phyloP scores from a whole-genome alignment of 2,329 filamentous ascomycete genomes.

The Akanthomyces dipterigenus region DNA sequence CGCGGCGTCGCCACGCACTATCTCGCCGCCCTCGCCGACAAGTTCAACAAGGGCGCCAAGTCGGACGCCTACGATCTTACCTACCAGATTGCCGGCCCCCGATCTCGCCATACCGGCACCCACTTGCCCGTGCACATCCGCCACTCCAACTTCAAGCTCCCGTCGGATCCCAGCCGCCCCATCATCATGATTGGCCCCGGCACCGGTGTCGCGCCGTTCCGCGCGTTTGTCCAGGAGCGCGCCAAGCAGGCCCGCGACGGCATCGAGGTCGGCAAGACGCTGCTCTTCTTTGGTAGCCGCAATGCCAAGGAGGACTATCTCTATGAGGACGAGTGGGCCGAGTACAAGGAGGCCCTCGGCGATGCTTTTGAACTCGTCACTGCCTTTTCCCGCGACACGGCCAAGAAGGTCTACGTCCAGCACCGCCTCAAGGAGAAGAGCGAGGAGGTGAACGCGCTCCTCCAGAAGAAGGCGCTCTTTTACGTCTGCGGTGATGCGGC shows the following conservation, averaged over 20 bases:
- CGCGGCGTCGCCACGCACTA: constrained; percentile 98
- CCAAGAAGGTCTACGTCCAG: constrained; percentile 94
- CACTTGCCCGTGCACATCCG: constrained; percentile 93
- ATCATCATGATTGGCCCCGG: constrained; percentile 95
- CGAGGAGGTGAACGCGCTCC: constrained; percentile 77
- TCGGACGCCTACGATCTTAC: constrained; percentile 78
- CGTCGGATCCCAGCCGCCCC: constrained; percentile 88
- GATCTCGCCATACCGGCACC: constrained; percentile 95
- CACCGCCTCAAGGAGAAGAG: constrained; percentile 80
- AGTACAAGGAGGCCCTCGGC: constrained; percentile 75
- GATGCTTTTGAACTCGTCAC: constrained; percentile 87
- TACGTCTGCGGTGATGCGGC: constrained; percentile 98
- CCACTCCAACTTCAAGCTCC: constrained; percentile 98
- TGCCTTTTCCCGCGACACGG: constrained; percentile 84
- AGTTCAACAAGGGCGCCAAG: constrained; percentile 81
- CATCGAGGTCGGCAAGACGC: constrained; percentile 73
- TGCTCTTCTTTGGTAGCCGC: constrained; percentile 94
- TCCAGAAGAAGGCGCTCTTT: constrained; percentile 84
- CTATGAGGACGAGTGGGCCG: constrained; percentile 87
- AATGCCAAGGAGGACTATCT: constrained; percentile 85
- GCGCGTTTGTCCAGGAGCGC: constrained; percentile 89
- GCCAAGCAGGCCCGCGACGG: constrained; percentile 76
- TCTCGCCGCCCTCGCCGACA: constrained; percentile 87
- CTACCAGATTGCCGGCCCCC: constrained; percentile 80
- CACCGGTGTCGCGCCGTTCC: constrained; percentile 94